Base-by-base conservation (phyloP, 345 rosid genomes). In the Linum tenue region DNA sequence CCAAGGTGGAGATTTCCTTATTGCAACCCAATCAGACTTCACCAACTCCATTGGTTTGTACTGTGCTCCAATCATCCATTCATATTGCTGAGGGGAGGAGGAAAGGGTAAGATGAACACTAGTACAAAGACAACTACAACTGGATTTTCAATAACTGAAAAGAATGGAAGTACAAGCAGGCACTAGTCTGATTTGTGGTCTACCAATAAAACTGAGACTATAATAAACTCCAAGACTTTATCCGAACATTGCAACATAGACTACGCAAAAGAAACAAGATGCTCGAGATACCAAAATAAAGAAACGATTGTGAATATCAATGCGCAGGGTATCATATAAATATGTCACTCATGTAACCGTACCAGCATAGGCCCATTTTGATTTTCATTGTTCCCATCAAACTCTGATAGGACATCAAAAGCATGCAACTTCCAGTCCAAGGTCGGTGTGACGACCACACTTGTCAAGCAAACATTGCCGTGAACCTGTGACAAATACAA, bases 341-440 rank as follows among this genome's bases (percentile, higher is more conserved):
- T 48, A 48, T 48, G 3, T 48, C 53, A 9, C 53, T 48, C 15
- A 48, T 48, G 9, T 48, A 9, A 12, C 53, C 53, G 71, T 94
- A 94, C 99, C 99, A 94, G 95, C 99, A 94, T 94, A 5, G 99
- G 88, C 71, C 99, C 95, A 66, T 77, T 72, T 44, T 95, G 85
- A 76, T 86, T 68, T 86, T 72, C 83, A 77, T 77, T 90, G 69
- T 66, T 83, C 64, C 97, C 97, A 75, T 90, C 97, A 86, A 88
- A 86, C 83, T 94, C 96, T 7, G 97, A 90, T 48, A 90, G 82
- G 75, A 91, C 96, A 59, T 94, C 96, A 80, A 94, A 87, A 61
- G 99, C 97, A 83, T 94, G 97, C 76, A 94, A 84, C 86, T 94
- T 94, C 99, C 99, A 94, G 73, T 94, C 99, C 84, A 94, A 73